Evolutionary conservation across 2,329 filamentous ascomycete genomes (phyloP).

Genomic region (Arthrobotrys iridis): DNA sequence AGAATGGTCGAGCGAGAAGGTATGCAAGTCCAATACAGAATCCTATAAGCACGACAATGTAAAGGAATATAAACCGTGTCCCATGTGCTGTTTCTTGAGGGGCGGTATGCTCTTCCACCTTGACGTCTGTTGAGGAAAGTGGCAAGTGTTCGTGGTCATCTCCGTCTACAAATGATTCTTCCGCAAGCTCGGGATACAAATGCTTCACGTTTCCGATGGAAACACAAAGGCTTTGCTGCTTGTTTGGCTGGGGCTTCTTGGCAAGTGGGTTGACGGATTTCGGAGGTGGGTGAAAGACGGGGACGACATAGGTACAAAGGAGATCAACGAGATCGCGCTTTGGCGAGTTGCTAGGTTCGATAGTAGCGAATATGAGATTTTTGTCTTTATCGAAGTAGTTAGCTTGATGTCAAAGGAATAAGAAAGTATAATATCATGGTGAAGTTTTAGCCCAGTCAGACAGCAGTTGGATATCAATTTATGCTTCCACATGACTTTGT

Average conservation of each 20-base stretch:
- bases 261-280: conserved; percentile 29
- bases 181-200: background rate
- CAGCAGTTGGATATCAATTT: conserved; percentile 55
- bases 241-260: conserved; percentile 36
- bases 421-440: background rate
- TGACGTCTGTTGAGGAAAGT: background rate
- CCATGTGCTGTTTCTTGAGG: conserved; percentile 39
- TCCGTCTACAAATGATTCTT: background rate
- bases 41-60: conserved; percentile 23
- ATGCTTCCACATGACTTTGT: conserved; percentile 49
- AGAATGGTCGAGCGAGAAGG: conserved; percentile 39
- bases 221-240: conserved; percentile 38
- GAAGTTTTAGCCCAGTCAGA: conserved; percentile 33
- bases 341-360: conserved; percentile 26
- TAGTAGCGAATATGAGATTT: conserved; percentile 40
- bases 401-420: background rate
- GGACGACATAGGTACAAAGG: conserved; percentile 46
- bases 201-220: conserved; percentile 36
- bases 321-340: conserved; percentile 43
- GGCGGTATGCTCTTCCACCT: conserved; percentile 23
- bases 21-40: conserved; percentile 34
- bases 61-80: conserved; percentile 44
- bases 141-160: conserved; percentile 1
- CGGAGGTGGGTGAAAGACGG: conserved; percentile 30
- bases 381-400: conserved; percentile 24